Evolutionary conservation across 164 flowering plant genomes (phyloP).

Genomic region (Warburgia ugandensis): DNA sequence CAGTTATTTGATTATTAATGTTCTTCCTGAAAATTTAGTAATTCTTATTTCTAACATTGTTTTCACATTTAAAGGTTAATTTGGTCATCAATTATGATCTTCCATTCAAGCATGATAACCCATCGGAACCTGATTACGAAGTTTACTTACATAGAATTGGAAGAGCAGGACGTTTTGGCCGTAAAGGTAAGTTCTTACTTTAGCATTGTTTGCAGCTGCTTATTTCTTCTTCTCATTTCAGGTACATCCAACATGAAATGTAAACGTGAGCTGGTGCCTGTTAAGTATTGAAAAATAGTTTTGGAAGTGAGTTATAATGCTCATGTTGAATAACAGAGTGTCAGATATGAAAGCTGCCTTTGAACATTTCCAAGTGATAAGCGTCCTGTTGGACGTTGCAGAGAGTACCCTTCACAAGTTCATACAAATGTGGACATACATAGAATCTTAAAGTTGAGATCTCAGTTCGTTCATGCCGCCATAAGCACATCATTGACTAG

Average conservation of each 20-base stretch:
- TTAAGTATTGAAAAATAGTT: too few relatives aligned
- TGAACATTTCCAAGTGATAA: background rate
- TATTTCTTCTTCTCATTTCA: background rate
- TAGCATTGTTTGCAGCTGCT: background rate
- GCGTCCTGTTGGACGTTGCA: background rate
- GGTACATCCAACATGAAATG: background rate
- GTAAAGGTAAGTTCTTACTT: slow-evolving; percentile 51
- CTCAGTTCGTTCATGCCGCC: too few relatives aligned
- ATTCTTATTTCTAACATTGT: background rate
- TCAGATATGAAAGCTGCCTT: background rate
- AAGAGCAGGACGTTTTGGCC: slow-evolving; percentile 96
- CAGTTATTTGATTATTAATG: background rate
- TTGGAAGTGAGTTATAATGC: too few relatives aligned
- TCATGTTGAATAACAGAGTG: too few relatives aligned
- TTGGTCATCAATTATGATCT: slow-evolving; percentile 69
- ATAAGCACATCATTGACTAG: too few relatives aligned
- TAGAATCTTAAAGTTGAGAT: too few relatives aligned
- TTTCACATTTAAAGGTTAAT: slow-evolving; percentile 52
- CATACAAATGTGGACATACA: too few relatives aligned
- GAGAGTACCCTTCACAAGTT: too few relatives aligned
- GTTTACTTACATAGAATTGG: slow-evolving; percentile 93
- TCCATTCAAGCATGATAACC: slow-evolving; percentile 38
- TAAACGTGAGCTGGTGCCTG: background rate
- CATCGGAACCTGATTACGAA: slow-evolving; percentile 68
- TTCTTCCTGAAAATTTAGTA: background rate